phyloP scores from a whole-genome alignment of 176 grass and related monocot genomes.

The Calamus simplicifolius region DNA sequence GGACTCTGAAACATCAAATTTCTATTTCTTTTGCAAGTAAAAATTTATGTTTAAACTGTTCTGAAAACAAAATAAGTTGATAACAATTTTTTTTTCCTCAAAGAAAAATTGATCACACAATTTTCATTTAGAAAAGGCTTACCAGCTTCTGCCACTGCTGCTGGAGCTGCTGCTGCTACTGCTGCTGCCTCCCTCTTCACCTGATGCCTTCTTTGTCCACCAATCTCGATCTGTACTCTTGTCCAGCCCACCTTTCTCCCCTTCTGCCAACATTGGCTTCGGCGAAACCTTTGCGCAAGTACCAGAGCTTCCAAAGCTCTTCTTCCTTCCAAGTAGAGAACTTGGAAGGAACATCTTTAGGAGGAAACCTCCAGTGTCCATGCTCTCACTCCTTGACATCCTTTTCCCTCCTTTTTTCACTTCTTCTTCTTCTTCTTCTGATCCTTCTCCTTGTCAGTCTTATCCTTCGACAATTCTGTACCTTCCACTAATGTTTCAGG shows the following conservation, averaged over 20 bases:
- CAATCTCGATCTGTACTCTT: slow-evolving; percentile 30
- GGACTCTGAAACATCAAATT: no score
- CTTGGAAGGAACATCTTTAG: slow-evolving; percentile 63
- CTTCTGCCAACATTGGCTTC: slow-evolving; percentile 5
- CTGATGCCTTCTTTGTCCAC: slow-evolving; percentile 66
- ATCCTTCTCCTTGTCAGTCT: no score
- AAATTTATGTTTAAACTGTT: no score
- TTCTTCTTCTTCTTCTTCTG: slow-evolving; percentile 3
- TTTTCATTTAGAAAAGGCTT: neutral
- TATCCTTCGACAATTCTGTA: slow-evolving; percentile 14
- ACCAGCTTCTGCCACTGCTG: slow-evolving; percentile 16
- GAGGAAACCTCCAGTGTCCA: slow-evolving; percentile 44
- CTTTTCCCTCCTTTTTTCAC: slow-evolving; percentile 31
- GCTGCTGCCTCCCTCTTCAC: slow-evolving; percentile 26
- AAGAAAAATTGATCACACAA: no score
- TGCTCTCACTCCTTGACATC: slow-evolving; percentile 41
- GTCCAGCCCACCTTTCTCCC: slow-evolving; percentile 8
- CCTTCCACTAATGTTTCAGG: neutral
- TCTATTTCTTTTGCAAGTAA: no score
- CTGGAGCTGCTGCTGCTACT: slow-evolving; percentile 28
- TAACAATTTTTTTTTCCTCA: no score
- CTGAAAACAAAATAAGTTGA: no score
- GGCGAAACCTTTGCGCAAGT: slow-evolving; percentile 26
- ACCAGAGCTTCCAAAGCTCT: slow-evolving; percentile 24
- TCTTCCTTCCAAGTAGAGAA: slow-evolving; percentile 35